Percentiles rank a stretch among this genome's conserved stretches.
phyloP scores from a whole-genome alignment of 331 rosid species.

The Phaseolus coccineus region DNA sequence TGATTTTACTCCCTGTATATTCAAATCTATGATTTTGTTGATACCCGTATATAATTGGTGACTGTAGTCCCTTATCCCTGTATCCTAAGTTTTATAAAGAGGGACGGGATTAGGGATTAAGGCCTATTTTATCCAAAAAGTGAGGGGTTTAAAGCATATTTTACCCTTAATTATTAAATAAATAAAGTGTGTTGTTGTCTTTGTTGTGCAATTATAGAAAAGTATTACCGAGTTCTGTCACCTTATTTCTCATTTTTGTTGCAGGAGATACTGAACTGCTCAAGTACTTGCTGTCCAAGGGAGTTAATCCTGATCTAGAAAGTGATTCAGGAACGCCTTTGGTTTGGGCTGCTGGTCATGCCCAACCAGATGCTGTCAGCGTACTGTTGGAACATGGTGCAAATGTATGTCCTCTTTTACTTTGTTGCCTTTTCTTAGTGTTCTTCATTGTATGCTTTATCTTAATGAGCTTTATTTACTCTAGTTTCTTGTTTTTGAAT shows the following conservation, averaged over 20 bases:
- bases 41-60: too few species aligned
- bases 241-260: constrained; percentile 15
- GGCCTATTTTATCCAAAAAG: background rate
- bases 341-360: constrained; percentile 98
- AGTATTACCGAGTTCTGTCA: background rate
- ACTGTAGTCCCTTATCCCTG: too few species aligned
- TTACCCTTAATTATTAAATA: background rate
- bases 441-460: background rate
- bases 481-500: background rate
- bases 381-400: constrained; percentile 77
- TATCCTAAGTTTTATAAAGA: background rate
- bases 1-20: too few species aligned
- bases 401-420: constrained; percentile 58
- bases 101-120: background rate
- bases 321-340: constrained; percentile 92
- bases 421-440: background rate
- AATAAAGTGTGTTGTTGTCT: background rate
- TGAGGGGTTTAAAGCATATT: background rate
- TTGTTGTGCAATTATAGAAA: background rate
- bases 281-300: constrained; percentile 75
- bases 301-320: constrained; percentile 72
- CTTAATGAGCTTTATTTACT: background rate
- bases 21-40: too few species aligned
- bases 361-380: constrained; percentile 76
- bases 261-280: constrained; percentile 85